Conservation (phyloP, 2,329 filamentous ascomycete species). For the Orbilia blumenaviensis region DNA sequence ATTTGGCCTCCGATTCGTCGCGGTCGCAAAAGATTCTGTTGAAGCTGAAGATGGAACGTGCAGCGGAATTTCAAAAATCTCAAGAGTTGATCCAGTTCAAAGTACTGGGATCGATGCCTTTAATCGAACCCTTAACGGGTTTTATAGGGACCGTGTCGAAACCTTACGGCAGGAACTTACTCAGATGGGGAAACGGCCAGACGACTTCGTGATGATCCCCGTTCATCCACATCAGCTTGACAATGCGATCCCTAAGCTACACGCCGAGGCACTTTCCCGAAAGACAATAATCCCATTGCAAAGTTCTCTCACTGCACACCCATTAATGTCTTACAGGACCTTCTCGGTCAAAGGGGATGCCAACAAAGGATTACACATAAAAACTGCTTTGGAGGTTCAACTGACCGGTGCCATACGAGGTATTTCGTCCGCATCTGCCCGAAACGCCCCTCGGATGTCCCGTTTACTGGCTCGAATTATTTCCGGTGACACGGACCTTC, state of each 20-base stretch:
- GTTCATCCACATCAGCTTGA: slow-evolving; percentile 35
- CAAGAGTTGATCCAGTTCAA: background rate
- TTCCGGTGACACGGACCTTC: slow-evolving; percentile 18
- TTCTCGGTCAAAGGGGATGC: slow-evolving; percentile 7
- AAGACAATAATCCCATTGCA: background rate
- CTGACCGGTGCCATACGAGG: slow-evolving; percentile 33
- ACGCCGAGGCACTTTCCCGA: background rate
- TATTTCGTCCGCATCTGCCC: slow-evolving; percentile 24
- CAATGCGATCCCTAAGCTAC: slow-evolving; percentile 29
- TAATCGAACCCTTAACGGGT: background rate
- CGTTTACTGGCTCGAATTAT: slow-evolving; percentile 27
- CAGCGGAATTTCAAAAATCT: background rate
- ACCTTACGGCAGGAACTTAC: background rate
- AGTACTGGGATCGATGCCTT: slow-evolving; percentile 3
- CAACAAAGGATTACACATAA: slow-evolving; percentile 13
- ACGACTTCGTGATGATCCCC: slow-evolving; percentile 17
- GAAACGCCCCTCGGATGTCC: slow-evolving; percentile 33
- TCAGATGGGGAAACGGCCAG: background rate
- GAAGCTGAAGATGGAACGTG: slow-evolving; percentile 22
- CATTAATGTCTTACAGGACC: slow-evolving; percentile 27
- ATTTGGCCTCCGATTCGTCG: slow-evolving; percentile 22
- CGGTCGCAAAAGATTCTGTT: slow-evolving; percentile 5
- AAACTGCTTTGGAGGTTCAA: slow-evolving; percentile 33
- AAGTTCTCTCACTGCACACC: slow-evolving; percentile 4
- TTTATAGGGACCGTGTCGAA: background rate